Percentiles rank a stretch among this genome's conserved stretches.
Evolutionary conservation across 2,329 filamentous ascomycete genomes (phyloP).

Genomic region (Sphaerulina musiva): DNA sequence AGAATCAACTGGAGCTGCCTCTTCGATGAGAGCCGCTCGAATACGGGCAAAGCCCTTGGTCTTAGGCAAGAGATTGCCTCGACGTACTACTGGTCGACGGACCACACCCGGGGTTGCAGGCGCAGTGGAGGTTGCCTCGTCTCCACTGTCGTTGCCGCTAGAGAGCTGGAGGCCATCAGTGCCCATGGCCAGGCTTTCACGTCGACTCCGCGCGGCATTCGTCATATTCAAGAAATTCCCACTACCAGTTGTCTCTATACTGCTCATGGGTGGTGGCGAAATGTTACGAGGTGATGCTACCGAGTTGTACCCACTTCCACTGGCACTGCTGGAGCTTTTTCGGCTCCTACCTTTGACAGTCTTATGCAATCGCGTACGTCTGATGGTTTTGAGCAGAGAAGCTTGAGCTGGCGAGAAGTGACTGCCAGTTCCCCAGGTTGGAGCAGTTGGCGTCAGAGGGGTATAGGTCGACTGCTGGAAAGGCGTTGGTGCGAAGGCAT

Average conservation of each 20-base stretch:
- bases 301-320: constrained; percentile 63
- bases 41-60: constrained; percentile 94
- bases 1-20: constrained; percentile 77
- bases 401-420: constrained; percentile 30
- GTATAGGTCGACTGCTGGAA: constrained; percentile 26
- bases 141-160: constrained; percentile 71
- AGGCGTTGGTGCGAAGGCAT: constrained; percentile 41
- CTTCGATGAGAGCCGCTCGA: constrained; percentile 79
- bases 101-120: constrained; percentile 65
- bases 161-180: constrained; percentile 81
- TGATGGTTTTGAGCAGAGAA: constrained; percentile 72
- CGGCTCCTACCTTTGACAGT: constrained; percentile 44
- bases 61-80: constrained; percentile 89
- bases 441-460: constrained; percentile 45
- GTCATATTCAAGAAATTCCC: constrained; percentile 34
- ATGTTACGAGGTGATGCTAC: constrained; percentile 63
- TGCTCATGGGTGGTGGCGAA: constrained; percentile 63
- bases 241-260: constrained; percentile 44
- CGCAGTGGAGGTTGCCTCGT: constrained; percentile 49
- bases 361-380: constrained; percentile 52
- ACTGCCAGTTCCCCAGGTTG: constrained; percentile 25
- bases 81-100: constrained; percentile 71
- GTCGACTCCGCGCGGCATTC: constrained; percentile 47
- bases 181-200: constrained; percentile 85
- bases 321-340: constrained; percentile 56